These are phyloP conservation scores for Aquilaria yunnanensis DNA, from an alignment of 345 rosid species.

Conservation along the genomic window DNA sequence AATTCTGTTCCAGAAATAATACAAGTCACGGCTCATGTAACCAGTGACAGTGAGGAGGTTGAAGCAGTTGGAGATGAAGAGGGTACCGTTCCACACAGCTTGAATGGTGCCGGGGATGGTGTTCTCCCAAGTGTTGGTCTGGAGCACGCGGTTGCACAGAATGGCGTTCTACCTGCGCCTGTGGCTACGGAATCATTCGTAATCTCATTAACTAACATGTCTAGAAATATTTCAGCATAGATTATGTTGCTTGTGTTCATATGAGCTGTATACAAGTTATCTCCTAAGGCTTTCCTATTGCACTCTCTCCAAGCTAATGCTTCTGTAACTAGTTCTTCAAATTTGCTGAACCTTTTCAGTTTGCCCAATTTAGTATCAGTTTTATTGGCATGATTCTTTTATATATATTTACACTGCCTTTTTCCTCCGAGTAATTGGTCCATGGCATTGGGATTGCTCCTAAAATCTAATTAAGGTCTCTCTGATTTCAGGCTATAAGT, in stretches of 20 bases:
- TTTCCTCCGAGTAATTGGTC: no score
- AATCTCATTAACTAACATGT: slow-evolving; percentile 3
- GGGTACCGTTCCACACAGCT: no score
- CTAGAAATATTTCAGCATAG: neutral
- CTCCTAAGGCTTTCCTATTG: no score
- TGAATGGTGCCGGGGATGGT: neutral
- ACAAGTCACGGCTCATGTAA: slow-evolving; percentile 17
- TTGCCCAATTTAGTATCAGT: no score
- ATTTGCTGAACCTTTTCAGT: no score
- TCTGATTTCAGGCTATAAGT: slow-evolving; percentile 36
- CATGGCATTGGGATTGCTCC: no score
- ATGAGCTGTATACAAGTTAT: no score
- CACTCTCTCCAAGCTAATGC: no score
- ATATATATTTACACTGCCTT: no score
- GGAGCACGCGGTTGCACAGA: slow-evolving; percentile 22
- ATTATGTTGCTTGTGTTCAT: slow-evolving; percentile 4
- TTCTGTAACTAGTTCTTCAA: no score
- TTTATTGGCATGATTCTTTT: no score
- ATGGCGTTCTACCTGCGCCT: slow-evolving; percentile 21
- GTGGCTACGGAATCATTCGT: slow-evolving; percentile 51
- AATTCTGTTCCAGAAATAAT: slow-evolving; percentile 18
- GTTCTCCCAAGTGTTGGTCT: slow-evolving; percentile 15
- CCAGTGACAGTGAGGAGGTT: slow-evolving; percentile 8
- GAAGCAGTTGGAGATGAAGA: slow-evolving; percentile 9
- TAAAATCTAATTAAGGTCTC: neutral